Conservation (phyloP, 345 rosid species). For the Viola odorata region DNA sequence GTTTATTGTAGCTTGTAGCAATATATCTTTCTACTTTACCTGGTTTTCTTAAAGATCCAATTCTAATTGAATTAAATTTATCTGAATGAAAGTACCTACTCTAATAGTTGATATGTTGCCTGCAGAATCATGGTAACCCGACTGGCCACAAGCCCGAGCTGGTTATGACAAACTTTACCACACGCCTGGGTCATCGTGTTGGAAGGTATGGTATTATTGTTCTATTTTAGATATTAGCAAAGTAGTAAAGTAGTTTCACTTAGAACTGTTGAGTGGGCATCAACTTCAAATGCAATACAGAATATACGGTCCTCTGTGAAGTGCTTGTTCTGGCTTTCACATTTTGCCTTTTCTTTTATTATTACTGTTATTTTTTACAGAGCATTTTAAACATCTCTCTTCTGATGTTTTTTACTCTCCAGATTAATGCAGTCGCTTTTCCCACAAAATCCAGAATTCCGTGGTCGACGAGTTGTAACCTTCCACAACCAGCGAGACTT, state of each 20-base stretch:
- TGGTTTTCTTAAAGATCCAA: too few relatives aligned
- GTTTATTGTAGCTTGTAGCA: too few relatives aligned
- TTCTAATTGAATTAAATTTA: too few relatives aligned
- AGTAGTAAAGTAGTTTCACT: background rate
- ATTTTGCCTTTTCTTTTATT: background rate
- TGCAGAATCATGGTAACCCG: constrained; percentile 90
- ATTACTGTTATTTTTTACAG: background rate
- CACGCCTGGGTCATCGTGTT: constrained; percentile 83
- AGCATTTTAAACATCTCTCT: background rate
- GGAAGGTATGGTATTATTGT: constrained; percentile 52
- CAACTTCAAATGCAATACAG: too few relatives aligned
- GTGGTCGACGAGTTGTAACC: constrained; percentile 85
- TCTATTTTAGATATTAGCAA: constrained; percentile 1
- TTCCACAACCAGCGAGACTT: constrained; percentile 97
- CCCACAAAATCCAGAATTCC: constrained; percentile 77
- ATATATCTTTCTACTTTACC: too few relatives aligned
- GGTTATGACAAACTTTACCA: constrained; percentile 76
- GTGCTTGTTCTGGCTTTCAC: background rate
- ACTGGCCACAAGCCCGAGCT: constrained; percentile 89
- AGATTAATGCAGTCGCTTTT: constrained; percentile 81
- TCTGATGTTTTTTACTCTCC: constrained; percentile 7
- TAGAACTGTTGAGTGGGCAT: background rate
- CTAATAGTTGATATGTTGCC: background rate
- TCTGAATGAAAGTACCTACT: too few relatives aligned
- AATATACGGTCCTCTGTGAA: background rate